Percentiles rank a stretch among this genome's conserved stretches.
These are phyloP conservation scores for Pichiaceae sp. DNA, from an alignment of 1,139 yeast genomes.

Conservation along the genomic window DNA sequence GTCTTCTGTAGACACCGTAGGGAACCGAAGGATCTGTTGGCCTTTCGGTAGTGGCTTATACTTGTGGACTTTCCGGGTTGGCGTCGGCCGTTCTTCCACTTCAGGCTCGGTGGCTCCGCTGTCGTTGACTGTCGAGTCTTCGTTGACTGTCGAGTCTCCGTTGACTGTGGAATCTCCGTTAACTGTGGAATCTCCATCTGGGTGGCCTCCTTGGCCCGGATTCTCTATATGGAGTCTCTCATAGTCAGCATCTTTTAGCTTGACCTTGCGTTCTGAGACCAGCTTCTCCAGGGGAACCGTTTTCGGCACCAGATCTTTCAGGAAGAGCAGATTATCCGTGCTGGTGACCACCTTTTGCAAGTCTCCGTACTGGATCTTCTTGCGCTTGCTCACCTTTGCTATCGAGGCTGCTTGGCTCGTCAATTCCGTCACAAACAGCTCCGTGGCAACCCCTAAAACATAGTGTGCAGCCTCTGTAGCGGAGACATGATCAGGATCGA, in stretches of 20 bases:
- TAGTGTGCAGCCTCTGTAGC: conserved; percentile 76
- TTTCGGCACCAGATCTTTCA: conserved; percentile 62
- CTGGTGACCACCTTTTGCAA: conserved; percentile 62
- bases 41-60: conserved; percentile 6
- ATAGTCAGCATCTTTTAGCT: conserved; percentile 16
- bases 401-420: conserved; percentile 71
- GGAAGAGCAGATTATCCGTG: conserved; percentile 61
- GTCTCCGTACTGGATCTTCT: conserved; percentile 67
- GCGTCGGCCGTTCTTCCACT: not conserved
- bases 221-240: not conserved
- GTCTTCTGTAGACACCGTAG: not conserved
- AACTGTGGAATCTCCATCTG: too few species aligned
- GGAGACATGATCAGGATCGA: conserved; percentile 74
- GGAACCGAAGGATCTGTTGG: conserved; percentile 8
- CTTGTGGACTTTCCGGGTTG: not conserved
- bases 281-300: conserved; percentile 47
- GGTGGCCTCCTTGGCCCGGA: too few species aligned
- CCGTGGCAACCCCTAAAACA: conserved; percentile 83
- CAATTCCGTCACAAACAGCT: conserved; percentile 69
- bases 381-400: conserved; percentile 63
- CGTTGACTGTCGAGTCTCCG: too few species aligned
- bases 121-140: too few species aligned
- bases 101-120: not conserved
- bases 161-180: too few species aligned
- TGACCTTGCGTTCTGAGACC: conserved; percentile 37